Percentiles rank a stretch among this genome's conserved stretches.
These are phyloP conservation scores for Physcomitrium patens DNA, from an alignment of 225 moss, liverwort and hornwort genomes.

Conservation along the genomic window DNA sequence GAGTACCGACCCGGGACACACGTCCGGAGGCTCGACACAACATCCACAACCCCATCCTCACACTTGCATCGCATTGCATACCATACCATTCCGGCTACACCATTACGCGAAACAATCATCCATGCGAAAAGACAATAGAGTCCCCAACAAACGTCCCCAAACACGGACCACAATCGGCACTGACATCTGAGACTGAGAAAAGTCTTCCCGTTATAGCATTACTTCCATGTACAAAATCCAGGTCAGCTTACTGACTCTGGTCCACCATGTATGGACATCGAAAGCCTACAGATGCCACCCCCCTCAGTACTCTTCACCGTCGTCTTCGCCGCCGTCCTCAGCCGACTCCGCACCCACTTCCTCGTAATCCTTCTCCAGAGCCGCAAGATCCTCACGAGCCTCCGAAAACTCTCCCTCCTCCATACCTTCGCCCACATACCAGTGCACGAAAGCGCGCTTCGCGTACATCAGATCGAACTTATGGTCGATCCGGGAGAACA, in stretches of 20 bases:
- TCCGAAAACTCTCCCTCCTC: conserved; percentile 70
- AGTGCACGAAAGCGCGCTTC: conserved; percentile 66
- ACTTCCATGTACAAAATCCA: conserved; percentile 21
- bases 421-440: conserved; percentile 72
- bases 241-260: conserved; percentile 15
- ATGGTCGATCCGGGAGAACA: conserved; percentile 62
- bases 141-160: too few species aligned
- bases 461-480: conserved; percentile 73
- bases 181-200: background rate
- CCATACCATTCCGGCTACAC: too few species aligned
- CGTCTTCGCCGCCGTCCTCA: conserved; percentile 57
- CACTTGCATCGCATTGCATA: too few species aligned
- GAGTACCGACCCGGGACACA: too few species aligned
- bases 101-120: too few species aligned
- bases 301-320: conserved; percentile 52
- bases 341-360: conserved; percentile 62
- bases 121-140: too few species aligned
- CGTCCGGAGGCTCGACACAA: too few species aligned
- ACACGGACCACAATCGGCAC: too few species aligned
- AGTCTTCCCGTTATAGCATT: background rate
- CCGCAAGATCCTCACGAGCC: conserved; percentile 64
- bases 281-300: background rate
- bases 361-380: conserved; percentile 62
- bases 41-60: too few species aligned
- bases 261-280: conserved; percentile 24